Evolutionary conservation across 2,329 filamentous ascomycete species (phyloP), one percentile per base, ranked within the genome.

Genomic region (Fusarium annulatum): DNA sequence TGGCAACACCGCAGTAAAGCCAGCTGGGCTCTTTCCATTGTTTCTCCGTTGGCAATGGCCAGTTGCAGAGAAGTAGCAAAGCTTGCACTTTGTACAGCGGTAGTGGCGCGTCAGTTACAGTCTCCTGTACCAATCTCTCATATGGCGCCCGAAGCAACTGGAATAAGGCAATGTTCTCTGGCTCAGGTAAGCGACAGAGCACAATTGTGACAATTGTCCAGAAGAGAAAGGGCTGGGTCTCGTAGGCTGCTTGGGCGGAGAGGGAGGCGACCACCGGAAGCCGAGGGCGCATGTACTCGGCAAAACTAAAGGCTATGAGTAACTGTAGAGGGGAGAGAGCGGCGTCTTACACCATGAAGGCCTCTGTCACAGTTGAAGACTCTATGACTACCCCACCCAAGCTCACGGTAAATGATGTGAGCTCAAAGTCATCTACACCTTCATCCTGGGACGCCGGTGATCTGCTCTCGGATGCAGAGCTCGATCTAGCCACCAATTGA

Each of bases 71-170:
- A 15, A 69, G 42, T 1, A 75, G 6, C 2, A 76, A 42, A 2
- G 73, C 72, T 7, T 76, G 73, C 3, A 75, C 72, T 42, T 75
- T 69, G 53, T 67, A 43, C 9, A 76, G 48, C 7, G 73, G 73
- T 3, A 76, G 26, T 3, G 73, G 73, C 1, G 64, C 72, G 9
- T 36, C 41, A 5, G 71, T 42, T 1, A 69, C 38, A 26, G 61
- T 52, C 33, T 73, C 56, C 5, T 73, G 69, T 3, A 75, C 28
- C 14, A 75, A 28, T 18, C 33, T 61, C 5, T 52, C 55, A 9
- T 72, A 76, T 1, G 73, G 59, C 1, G 21, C 41, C 9, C 53
- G 38, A 1, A 76, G 60, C 3, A 62, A 23, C 11, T 56, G 38
- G 2, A 52, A 67, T 0, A 75, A 16, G 0, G 72, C 56, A 0